A percentile compares a stretch with the other conserved stretches of the same genome.
phyloP scores from a whole-genome alignment of 192 early-diverging fungal genomes.

The Linnemannia schmuckeri region DNA sequence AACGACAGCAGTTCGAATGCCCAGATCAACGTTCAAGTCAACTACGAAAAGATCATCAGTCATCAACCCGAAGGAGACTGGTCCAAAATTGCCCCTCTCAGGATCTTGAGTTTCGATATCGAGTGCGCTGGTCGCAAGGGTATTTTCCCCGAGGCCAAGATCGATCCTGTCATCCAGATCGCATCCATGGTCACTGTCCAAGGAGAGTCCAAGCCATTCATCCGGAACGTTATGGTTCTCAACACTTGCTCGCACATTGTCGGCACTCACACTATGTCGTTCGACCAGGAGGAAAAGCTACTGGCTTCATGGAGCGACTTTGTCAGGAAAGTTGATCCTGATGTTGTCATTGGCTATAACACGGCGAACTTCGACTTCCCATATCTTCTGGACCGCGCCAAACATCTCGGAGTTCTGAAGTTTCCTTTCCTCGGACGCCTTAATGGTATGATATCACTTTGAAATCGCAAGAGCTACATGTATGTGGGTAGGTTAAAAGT shows the following conservation, averaged over 20 bases:
- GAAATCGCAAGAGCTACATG: not conserved
- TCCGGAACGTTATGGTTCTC: constrained; percentile 95
- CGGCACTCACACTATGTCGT: constrained; percentile 87
- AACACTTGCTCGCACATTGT: constrained; percentile 93
- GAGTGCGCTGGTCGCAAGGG: constrained; percentile 98
- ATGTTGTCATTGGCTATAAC: constrained; percentile 97
- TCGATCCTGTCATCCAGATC: constrained; percentile 98
- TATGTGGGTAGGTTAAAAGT: not conserved
- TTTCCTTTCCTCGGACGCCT: constrained; percentile 93
- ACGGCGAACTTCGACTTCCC: constrained; percentile 98
- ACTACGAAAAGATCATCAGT: constrained; percentile 82
- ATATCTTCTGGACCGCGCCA: constrained; percentile 93
- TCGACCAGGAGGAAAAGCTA: constrained; percentile 83
- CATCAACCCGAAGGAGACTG: constrained; percentile 92
- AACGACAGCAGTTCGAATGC: constrained; percentile 62
- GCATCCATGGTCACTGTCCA: constrained; percentile 94
- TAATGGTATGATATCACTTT: constrained; percentile 35
- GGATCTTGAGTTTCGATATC: constrained; percentile 98
- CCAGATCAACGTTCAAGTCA: constrained; percentile 88
- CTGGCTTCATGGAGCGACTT: constrained; percentile 90
- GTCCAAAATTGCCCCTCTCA: constrained; percentile 93
- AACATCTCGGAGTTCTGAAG: constrained; percentile 74
- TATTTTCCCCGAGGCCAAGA: constrained; percentile 91
- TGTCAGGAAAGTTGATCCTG: constrained; percentile 85
- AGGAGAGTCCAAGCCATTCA: constrained; percentile 90